Percentiles rank a stretch among this genome's conserved stretches.
These are phyloP conservation scores for Anethum foeniculum DNA, from an alignment of 140 eudicot species.

Conservation along the genomic window DNA sequence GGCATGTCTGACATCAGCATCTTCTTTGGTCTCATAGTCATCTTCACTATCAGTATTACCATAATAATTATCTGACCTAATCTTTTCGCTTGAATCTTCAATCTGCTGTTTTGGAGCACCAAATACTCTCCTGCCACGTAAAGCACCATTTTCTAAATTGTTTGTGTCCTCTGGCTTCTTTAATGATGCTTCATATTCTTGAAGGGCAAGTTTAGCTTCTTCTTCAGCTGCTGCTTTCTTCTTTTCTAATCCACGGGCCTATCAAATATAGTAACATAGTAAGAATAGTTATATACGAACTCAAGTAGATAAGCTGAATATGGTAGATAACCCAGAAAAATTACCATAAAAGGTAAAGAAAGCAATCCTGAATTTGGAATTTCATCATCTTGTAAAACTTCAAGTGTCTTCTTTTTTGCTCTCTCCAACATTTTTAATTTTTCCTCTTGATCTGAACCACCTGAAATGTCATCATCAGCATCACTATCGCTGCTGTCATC, in stretches of 20 bases:
- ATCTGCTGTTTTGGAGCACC: constrained; percentile 59
- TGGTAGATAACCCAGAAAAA: constrained; percentile 14
- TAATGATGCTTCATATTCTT: constrained; percentile 60
- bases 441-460: constrained; percentile 47
- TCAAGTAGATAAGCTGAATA: not conserved
- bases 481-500: constrained; percentile 52
- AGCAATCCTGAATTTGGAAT: constrained; percentile 75
- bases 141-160: constrained; percentile 17
- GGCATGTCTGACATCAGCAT: constrained; percentile 22
- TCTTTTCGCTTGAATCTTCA: constrained; percentile 32
- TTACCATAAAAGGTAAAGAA: constrained; percentile 95
- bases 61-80: constrained; percentile 42
- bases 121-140: constrained; percentile 72
- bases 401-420: constrained; percentile 66
- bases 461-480: constrained; percentile 42
- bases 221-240: constrained; percentile 75
- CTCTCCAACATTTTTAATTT: constrained; percentile 45
- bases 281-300: not conserved
- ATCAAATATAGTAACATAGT: constrained; percentile 14
- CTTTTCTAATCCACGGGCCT: constrained; percentile 86
- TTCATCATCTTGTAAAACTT: constrained; percentile 63
- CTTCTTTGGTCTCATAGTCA: constrained; percentile 42
- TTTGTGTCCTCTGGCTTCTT: constrained; percentile 41
- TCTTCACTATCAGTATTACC: constrained; percentile 75
- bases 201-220: constrained; percentile 82